phyloP scores from a whole-genome alignment of 2,329 filamentous ascomycete genomes.

The Cladophialophora psammophila region DNA sequence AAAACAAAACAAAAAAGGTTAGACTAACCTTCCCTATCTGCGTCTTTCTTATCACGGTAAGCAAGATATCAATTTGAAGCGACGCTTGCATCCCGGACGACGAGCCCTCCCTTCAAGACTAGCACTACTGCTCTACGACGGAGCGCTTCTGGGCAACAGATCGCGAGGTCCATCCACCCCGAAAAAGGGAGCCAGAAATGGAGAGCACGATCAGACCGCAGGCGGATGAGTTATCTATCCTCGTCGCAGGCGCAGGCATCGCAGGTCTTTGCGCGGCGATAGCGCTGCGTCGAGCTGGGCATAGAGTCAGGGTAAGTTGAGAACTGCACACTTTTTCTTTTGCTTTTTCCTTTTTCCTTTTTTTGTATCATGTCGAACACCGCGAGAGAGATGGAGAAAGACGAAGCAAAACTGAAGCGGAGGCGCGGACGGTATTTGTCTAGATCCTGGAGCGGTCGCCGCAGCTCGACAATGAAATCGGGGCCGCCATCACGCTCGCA shows the following conservation, averaged over 20 bases:
- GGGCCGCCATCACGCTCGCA: conserved; percentile 15
- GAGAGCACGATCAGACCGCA: neutral
- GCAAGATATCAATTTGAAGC: no score
- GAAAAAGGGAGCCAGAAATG: neutral
- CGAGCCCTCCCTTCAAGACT: no score
- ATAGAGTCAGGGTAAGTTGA: conserved; percentile 8
- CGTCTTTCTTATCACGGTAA: no score
- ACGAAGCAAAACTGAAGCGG: neutral
- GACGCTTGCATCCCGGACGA: no score
- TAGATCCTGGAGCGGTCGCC: conserved; percentile 14
- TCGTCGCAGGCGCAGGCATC: conserved; percentile 7
- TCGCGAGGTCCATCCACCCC: neutral
- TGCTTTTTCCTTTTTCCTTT: no score
- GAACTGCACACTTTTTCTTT: neutral
- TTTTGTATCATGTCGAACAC: no score
- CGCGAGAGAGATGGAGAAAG: neutral
- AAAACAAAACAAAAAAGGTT: no score
- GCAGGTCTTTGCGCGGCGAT: conserved; percentile 12
- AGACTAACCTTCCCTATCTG: no score
- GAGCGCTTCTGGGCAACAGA: no score
- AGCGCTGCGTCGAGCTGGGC: conserved; percentile 12
- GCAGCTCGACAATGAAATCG: neutral
- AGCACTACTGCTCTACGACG: no score
- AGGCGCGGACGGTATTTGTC: neutral
- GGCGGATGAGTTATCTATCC: neutral